A percentile compares a stretch with the other conserved stretches of the same genome.
phyloP scores from a whole-genome alignment of 2,329 filamentous ascomycete species.

The Cytospora schulzeri region DNA sequence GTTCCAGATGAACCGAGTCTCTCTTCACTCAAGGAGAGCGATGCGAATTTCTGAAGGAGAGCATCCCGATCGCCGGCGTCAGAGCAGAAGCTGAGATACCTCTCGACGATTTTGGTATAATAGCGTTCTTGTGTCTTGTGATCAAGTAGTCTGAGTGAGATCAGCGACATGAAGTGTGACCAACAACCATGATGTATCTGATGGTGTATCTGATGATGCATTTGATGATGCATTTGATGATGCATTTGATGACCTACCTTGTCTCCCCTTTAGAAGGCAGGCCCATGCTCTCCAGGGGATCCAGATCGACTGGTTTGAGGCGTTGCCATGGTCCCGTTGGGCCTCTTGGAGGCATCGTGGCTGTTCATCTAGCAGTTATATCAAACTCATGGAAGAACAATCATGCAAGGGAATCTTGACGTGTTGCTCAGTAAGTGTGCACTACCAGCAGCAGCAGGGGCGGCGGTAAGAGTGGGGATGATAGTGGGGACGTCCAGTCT shows the following conservation, averaged over 20 bases:
- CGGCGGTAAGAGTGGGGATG: background rate
- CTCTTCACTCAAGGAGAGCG: slow-evolving; percentile 50
- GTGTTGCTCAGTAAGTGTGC: background rate
- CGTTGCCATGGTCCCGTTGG: slow-evolving; percentile 66
- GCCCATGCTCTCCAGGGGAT: slow-evolving; percentile 79
- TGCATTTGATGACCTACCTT: slow-evolving; percentile 55
- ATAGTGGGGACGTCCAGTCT: background rate
- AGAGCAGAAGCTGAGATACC: slow-evolving; percentile 88
- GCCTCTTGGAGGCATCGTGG: slow-evolving; percentile 34
- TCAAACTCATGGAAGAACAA: background rate
- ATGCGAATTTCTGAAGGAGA: slow-evolving; percentile 74
- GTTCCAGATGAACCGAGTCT: slow-evolving; percentile 26
- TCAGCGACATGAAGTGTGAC: slow-evolving; percentile 14
- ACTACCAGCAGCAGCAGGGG: too few relatives aligned
- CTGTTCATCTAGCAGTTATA: background rate
- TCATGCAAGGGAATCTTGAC: background rate
- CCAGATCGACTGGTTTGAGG: slow-evolving; percentile 72
- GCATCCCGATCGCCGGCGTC: slow-evolving; percentile 70
- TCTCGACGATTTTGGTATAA: slow-evolving; percentile 83
- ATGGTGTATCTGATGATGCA: too few relatives aligned
- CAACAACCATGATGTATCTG: background rate
- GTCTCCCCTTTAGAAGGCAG: slow-evolving; percentile 90
- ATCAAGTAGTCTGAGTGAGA: slow-evolving; percentile 62
- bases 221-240: slow-evolving; percentile 4
- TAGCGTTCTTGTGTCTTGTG: slow-evolving; percentile 80